Evolutionary conservation across 2,329 filamentous ascomycete species (phyloP), one percentile per base, ranked within the genome.

Genomic region (Beauveria medogensis): DNA sequence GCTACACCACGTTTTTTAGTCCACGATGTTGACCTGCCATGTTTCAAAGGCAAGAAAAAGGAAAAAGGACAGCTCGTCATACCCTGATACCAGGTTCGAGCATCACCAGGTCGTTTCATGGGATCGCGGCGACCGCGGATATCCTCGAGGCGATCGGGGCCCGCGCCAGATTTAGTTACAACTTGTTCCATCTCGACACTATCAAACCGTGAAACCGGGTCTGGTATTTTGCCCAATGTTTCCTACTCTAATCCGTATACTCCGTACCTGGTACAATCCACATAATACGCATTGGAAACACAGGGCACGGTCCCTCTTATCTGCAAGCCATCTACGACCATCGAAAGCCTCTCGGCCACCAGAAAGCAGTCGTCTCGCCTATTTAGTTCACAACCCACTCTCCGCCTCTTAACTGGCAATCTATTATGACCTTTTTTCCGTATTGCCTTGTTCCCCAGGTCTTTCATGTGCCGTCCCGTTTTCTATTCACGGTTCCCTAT

Each of bases 1-100:
- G 56, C 56, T 47, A 59, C 47, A 52, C 56, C 56, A 59, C 56
- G 56, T 59, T 59, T 51, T 43, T 30, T 7, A 37, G 20, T 54
- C 51, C 41, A 28, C 22, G 12, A 14, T 14, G 20, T 20, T 51
- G 55, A n/a, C 44, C 46, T 58, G 52, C 43, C 43, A 16, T 30
- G 9, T 20, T 26, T 47, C 2, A 37, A 34, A 37, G 40, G 40
- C 16, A 30, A 7, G 10, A 22, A 6, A 34, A 6, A 16, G 7
- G 10, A 22, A 6, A 34, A 6, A 16, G 7, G 53, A 24, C n/a
- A 16, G 10, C 2, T 55, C 10, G n/a, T 24, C 22, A 22, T n/a
- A n/a, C 34, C 34, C 34, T 12, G 14, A 37, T 16, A 37, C 34
- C 34, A 37, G 34, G 34, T 37, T 16, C 1, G 2, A 37, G 20